Base-by-base conservation (phyloP, 257 asterid genomes). In the Eustoma russellianum region DNA sequence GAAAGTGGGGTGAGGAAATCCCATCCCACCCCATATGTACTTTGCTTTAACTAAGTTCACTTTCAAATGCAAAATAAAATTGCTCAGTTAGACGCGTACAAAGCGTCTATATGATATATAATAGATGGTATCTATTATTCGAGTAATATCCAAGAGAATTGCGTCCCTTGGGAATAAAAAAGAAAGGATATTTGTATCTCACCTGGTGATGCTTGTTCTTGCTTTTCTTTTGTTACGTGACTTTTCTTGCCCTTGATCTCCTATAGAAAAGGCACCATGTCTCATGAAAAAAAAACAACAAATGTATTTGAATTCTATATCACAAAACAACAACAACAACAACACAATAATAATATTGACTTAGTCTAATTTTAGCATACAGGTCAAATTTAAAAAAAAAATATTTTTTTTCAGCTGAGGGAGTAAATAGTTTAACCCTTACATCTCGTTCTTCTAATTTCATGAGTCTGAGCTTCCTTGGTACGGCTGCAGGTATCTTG, bases 401-500 rank as follows among this genome's bases (percentile, higher is more conserved):
- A n/a, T n/a, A n/a, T n/a, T n/a, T n/a, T n/a, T n/a, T n/a, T n/a
- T n/a, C n/a, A n/a, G n/a, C n/a, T n/a, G n/a, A n/a, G n/a, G n/a
- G n/a, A n/a, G n/a, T n/a, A n/a, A n/a, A 12, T 48, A 8, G 1
- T 48, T 56, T 17, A 60, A 79, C 90, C 56, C 15, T 68, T 47
- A 48, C 47, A 5, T 66, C 70, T 50, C 30, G 3, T 24, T 0
- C 28, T 1, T 1, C 30, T 24, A 24, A 24, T 24, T 74, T 69
- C 16, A 75, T 44, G 60, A 66, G 66, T 59, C 73, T 76, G 51
- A 82, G 70, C 58, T 82, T 86, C 63, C 90, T 78, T 54, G 90
- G 64, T 24, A 24, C 3, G 30, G 30, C 30, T 24, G 30, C 30
- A 24, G 30, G 30, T 34, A 74, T 43, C 51, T 71, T n/a, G 46